Evolutionary conservation across 768 basidiomycete genomes (phyloP).

Genomic region (Kwoniella heveanensis): DNA sequence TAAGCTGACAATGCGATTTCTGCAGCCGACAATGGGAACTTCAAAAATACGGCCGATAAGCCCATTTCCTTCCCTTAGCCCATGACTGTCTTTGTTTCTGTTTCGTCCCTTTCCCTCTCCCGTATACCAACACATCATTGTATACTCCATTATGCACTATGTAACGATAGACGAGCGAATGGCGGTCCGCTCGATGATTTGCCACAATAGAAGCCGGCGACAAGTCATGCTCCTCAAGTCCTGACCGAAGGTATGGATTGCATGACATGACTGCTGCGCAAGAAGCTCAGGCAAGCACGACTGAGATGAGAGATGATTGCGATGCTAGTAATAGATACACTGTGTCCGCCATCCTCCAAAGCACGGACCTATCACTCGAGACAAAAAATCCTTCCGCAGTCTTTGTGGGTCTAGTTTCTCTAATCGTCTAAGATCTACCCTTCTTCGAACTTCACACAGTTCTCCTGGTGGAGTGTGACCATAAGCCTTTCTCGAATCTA

Average conservation of each 20-base stretch:
- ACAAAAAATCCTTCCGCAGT: too few species aligned
- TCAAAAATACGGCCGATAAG: constrained; percentile 55
- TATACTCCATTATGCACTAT: constrained; percentile 14
- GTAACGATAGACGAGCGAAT: constrained; percentile 3
- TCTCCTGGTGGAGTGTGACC: constrained; percentile 39
- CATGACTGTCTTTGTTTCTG: too few species aligned
- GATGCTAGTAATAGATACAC: constrained; percentile 3
- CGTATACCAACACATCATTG: constrained; percentile 3
- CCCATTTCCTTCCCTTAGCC: not conserved
- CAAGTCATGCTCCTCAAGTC: not conserved
- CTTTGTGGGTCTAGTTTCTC: not conserved
- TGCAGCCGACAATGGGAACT: constrained; percentile 56
- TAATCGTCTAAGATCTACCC: not conserved
- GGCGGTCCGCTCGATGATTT: too few species aligned
- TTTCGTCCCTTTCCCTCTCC: too few species aligned
- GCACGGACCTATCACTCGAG: too few species aligned
- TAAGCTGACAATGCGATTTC: constrained; percentile 4
- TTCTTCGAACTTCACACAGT: not conserved
- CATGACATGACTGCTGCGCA: too few species aligned
- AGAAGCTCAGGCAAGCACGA: too few species aligned
- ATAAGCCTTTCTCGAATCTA: constrained; percentile 45
- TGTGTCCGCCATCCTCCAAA: not conserved
- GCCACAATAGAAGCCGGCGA: not conserved
- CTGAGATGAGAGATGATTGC: not conserved
- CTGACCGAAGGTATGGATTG: too few species aligned